Evolutionary conservation across 805 yeast species (phyloP), one percentile per base, ranked within the genome.

Genomic region (Hemisphaericaspora nanyangensis): DNA sequence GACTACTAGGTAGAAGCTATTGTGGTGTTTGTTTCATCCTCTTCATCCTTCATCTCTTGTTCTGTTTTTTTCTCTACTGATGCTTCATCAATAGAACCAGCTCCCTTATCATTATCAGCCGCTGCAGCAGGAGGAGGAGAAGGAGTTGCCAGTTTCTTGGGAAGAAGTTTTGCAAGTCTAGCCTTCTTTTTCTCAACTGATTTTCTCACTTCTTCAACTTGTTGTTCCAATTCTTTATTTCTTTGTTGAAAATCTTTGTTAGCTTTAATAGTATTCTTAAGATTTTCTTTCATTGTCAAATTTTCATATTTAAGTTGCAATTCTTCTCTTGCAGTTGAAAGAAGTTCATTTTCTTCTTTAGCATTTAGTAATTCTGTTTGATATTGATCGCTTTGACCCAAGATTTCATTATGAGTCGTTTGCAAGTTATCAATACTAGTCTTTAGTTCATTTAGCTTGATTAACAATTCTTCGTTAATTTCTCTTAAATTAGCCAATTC

Each of bases 401-500:
- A 44, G 7, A 68, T 68, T 49, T 68, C 73, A 6, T 40, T 42
- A 44, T 67, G 72, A 2, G 70, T 66, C 5, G 54, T 52, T 30
- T 54, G 54, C 26, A 69, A 47, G 35, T 51, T 54, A 17, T 55
- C 53, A 18, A 63, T 50, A 37, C 62, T 62, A 15, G 46, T 46
- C 11, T 53, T 52, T 25, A 65, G 43, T 16, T 57, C 64, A 10
- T 40, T 43, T 7, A 64, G 52, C 29, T 56, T 59, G 20, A 46
- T 36, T 10, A 43, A 38, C 34, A 69, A 57, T 29, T 63, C 68
- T 24, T 60, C 61, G 39, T 63, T 54, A n/a, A 58, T 51, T 39
- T 68, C 74, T 38, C 58, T 56, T 39, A 65, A 51, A 47, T 64
- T 67, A 15, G 57, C 42, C 18, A 68, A 52, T 45, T 68, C 74